phyloP scores from a whole-genome alignment of 2,329 filamentous ascomycete species.

The Penicillium sp. region DNA sequence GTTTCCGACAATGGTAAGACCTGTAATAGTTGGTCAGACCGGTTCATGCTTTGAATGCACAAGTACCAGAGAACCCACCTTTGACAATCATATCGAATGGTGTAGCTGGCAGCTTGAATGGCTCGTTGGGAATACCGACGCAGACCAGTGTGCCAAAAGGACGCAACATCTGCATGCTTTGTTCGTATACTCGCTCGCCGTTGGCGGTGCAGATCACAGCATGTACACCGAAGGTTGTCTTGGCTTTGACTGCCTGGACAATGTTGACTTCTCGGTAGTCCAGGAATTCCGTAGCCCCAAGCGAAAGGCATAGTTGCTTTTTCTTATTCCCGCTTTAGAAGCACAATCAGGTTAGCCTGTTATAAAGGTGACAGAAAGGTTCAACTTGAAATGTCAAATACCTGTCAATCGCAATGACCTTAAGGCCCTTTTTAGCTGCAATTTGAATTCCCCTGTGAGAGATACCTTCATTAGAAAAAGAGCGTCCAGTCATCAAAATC shows the following conservation, averaged over 20 bases:
- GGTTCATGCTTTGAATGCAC: background rate
- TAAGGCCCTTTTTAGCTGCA: conserved; percentile 33
- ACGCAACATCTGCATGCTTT: conserved; percentile 44
- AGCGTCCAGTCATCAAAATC: background rate
- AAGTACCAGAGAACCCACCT: conserved; percentile 23
- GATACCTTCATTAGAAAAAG: background rate
- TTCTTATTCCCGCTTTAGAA: conserved; percentile 31
- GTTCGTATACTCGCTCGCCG: conserved; percentile 43
- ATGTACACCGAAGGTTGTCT: conserved; percentile 46
- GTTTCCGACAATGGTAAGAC: conserved; percentile 46
- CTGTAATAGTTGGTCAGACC: conserved; percentile 12
- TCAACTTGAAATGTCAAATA: conserved; percentile 6
- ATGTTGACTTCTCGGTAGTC: conserved; percentile 38
- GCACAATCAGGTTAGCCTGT: background rate
- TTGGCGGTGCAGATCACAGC: conserved; percentile 48
- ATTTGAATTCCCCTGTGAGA: conserved; percentile 36
- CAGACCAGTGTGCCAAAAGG: conserved; percentile 48
- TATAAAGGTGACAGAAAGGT: background rate
- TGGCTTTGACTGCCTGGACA: conserved; percentile 36
- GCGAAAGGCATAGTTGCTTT: conserved; percentile 29
- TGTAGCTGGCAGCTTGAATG: conserved; percentile 45
- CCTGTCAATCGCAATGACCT: conserved; percentile 39
- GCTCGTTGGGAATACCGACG: conserved; percentile 44
- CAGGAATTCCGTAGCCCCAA: conserved; percentile 33
- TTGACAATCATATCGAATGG: conserved; percentile 49